phyloP scores from a whole-genome alignment of 2,329 filamentous ascomycete species.

The Xylariales sp. region DNA sequence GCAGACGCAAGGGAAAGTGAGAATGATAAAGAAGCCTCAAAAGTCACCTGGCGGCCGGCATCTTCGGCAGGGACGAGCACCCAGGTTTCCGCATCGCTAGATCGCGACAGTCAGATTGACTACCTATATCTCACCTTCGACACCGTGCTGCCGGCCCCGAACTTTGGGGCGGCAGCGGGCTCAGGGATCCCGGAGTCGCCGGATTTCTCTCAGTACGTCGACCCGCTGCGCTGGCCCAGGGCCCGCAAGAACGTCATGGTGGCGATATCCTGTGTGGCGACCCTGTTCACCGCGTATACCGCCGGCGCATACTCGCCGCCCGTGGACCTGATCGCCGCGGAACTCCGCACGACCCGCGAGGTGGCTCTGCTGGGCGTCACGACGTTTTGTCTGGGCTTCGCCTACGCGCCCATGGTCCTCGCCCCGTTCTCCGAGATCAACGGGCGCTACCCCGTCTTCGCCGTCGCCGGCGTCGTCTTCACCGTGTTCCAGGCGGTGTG shows the following conservation, averaged over 20 bases:
- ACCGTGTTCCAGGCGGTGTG: conserved; percentile 78
- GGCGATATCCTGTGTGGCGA: conserved; percentile 79
- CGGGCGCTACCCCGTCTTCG: conserved; percentile 85
- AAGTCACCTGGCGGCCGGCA: background rate
- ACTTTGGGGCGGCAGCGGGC: conserved; percentile 41
- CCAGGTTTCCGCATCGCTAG: conserved; percentile 7
- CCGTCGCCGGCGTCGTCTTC: conserved; percentile 77
- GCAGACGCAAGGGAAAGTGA: background rate
- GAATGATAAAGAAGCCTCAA: background rate
- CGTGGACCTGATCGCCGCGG: conserved; percentile 69
- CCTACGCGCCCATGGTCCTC: conserved; percentile 84
- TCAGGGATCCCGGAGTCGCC: conserved; percentile 12
- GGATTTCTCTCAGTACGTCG: conserved; percentile 72
- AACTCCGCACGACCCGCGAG: conserved; percentile 74
- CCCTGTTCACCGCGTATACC: conserved; percentile 80
- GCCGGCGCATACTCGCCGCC: conserved; percentile 84
- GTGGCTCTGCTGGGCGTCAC: conserved; percentile 81
- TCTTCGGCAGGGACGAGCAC: conserved; percentile 4
- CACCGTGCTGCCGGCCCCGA: conserved; percentile 64
- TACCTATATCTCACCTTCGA: conserved; percentile 72
- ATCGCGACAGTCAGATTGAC: conserved; percentile 53
- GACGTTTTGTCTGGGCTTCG: conserved; percentile 84
- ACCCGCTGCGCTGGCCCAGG: conserved; percentile 79
- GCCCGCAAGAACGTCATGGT: conserved; percentile 77
- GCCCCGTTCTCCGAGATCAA: conserved; percentile 91